Conservation (phyloP, 116 monocot genomes). For the Zostera marina region DNA sequence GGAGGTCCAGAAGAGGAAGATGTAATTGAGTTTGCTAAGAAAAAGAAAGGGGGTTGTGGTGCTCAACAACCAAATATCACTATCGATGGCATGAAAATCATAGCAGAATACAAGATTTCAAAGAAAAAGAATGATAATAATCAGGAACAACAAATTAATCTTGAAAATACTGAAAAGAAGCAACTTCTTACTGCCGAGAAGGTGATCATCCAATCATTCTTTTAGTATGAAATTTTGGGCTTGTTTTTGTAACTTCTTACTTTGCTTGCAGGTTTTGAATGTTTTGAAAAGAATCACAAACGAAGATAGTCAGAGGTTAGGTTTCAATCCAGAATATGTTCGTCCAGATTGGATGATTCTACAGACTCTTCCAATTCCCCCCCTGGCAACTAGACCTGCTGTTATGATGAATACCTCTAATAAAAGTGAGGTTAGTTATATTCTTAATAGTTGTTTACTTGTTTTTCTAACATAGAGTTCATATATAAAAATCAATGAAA, state of each 20-base stretch:
- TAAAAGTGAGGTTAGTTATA: conserved; percentile 69
- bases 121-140: conserved; percentile 90
- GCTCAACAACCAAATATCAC: conserved; percentile 96
- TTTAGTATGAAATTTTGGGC: background rate
- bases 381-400: conserved; percentile 90
- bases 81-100: conserved; percentile 96
- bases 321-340: conserved; percentile 88
- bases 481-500: no score
- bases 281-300: conserved; percentile 92
- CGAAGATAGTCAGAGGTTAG: conserved; percentile 84
- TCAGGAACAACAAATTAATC: conserved; percentile 57
- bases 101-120: conserved; percentile 77
- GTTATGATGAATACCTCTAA: conserved; percentile 99
- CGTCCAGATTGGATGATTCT: conserved; percentile 99
- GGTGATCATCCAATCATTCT: conserved; percentile 18
- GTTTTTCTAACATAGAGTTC: no score
- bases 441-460: background rate
- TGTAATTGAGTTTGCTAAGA: conserved; percentile 59
- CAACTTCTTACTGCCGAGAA: conserved; percentile 87
- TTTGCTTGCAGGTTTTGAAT: conserved; percentile 53
- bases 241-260: background rate
- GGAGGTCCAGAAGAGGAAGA: conserved; percentile 67
- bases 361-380: conserved; percentile 92
- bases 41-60: conserved; percentile 83
- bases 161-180: conserved; percentile 78